Conservation (phyloP, 2,329 filamentous ascomycete genomes). For the Colletotrichum zoysiae region DNA sequence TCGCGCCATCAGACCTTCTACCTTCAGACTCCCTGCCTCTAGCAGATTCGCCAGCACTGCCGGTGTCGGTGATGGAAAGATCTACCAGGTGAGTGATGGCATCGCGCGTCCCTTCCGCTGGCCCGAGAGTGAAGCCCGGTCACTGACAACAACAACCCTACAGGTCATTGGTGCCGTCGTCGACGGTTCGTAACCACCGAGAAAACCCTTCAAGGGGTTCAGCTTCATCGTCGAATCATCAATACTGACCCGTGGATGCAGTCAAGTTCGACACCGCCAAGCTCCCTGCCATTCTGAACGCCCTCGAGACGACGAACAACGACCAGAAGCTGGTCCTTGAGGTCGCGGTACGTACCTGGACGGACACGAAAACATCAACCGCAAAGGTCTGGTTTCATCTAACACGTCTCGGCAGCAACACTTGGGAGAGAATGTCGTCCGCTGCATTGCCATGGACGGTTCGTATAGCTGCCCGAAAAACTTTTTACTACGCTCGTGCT, state of each 20-base stretch:
- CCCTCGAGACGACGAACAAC: conserved; percentile 90
- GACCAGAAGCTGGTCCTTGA: conserved; percentile 96
- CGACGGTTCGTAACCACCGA: conserved; percentile 78
- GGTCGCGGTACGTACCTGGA: conserved; percentile 79
- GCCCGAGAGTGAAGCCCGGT: conserved; percentile 32
- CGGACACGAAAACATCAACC: conserved; percentile 17
- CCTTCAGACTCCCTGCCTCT: conserved; percentile 67
- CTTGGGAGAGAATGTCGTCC: conserved; percentile 98
- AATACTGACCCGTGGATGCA: conserved; percentile 54
- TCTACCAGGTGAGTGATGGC: conserved; percentile 70
- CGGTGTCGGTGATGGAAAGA: conserved; percentile 73
- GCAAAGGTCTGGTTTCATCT: conserved; percentile 46
- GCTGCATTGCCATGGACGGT: conserved; percentile 99
- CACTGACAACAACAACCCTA: conserved; percentile 69
- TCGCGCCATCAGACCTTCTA: conserved; percentile 69
- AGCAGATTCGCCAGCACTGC: conserved; percentile 71
- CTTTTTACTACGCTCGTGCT: conserved; percentile 41
- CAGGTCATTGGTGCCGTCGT: conserved; percentile 99
- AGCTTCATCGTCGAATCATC: conserved; percentile 20
- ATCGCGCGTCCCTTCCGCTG: conserved; percentile 16
- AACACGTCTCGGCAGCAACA: conserved; percentile 81
- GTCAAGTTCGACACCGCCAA: conserved; percentile 97
- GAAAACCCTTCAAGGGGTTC: conserved; percentile 24
- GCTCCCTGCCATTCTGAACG: conserved; percentile 97
- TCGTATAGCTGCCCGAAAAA: conserved; percentile 55